Evolutionary conservation across 2,329 filamentous ascomycete genomes (phyloP).

Genomic region (Trichoderma sp.): DNA sequence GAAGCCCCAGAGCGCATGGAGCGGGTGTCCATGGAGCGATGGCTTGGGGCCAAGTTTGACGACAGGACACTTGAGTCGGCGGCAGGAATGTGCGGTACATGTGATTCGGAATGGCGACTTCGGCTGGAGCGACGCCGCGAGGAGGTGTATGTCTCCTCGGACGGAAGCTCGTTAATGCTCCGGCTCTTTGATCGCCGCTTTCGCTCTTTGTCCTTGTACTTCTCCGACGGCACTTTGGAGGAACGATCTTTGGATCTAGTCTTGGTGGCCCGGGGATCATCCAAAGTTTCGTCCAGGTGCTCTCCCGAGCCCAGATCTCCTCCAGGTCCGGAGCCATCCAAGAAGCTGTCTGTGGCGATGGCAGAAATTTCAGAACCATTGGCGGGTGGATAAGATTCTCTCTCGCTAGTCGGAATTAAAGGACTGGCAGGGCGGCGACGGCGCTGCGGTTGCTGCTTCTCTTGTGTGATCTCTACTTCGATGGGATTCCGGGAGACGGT

Average conservation of each 20-base stretch:
- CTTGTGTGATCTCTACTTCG: conserved; percentile 80
- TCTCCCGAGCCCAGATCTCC: conserved; percentile 33
- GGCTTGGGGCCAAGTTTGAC: conserved; percentile 51
- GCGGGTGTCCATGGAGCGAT: conserved; percentile 54
- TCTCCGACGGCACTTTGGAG: conserved; percentile 36
- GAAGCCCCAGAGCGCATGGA: conserved; percentile 51
- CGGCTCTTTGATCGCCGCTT: conserved; percentile 48
- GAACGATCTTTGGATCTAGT: conserved; percentile 43
- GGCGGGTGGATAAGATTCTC: conserved; percentile 59
- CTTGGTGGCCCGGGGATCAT: conserved; percentile 44
- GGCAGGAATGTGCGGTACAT: conserved; percentile 49
- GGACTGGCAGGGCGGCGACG: conserved; percentile 65
- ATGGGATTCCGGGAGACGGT: conserved; percentile 74
- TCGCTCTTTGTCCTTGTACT: conserved; percentile 49
- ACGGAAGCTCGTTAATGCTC: conserved; percentile 46
- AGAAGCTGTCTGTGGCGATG: conserved; percentile 60
- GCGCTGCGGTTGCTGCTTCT: conserved; percentile 52
- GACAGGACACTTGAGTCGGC: conserved; percentile 55
- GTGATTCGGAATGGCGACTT: conserved; percentile 47
- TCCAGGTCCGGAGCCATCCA: conserved; percentile 54
- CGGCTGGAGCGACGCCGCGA: conserved; percentile 51
- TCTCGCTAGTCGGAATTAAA: conserved; percentile 57
- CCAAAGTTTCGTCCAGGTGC: conserved; percentile 39
- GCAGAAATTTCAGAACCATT: conserved; percentile 83
- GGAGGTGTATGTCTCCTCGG: conserved; percentile 43